Evolutionary conservation across 164 flowering plant genomes (phyloP), one percentile per base, ranked within the genome.

Genomic region (Dillenia suffruticosa): DNA sequence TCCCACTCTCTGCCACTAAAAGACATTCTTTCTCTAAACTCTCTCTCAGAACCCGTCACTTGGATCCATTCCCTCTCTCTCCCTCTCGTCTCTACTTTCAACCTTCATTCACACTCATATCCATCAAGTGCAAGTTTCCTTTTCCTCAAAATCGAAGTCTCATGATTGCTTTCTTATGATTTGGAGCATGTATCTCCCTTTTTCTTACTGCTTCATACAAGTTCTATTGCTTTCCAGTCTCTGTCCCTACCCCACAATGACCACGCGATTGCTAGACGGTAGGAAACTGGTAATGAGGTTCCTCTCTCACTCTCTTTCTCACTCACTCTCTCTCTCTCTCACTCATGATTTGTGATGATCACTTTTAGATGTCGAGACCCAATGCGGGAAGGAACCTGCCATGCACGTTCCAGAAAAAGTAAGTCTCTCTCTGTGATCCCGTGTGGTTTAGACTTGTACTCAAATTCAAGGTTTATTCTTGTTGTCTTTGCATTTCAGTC

Each of bases 201-300:
- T 55, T 26, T n/a, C 15, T 55, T 32, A 32, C 40, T 32, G 40
- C 46, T 10, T 6, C 13, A 10, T 32, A 24, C 9, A 12, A 32
- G 17, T 51, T 53, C 24, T 68, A 13, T 10, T 63, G 40, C 58
- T 62, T 66, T 46, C 47, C 5, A 44, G 17, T 58, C 57, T 63
- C 63, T 58, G 57, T 5, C 10, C 62, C 19, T 50, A 46, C 40
- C 53, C 63, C 16, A 57, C 32, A 62, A 9, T 47, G 15, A 62
- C 67, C 54, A 51, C 47, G 1, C 32, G 32, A 47, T 17, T 14
- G 47, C 71, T 62, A 32, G 12, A 57, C 58, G 67, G 71, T 62
- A 16, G 40, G 40, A 32, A 32, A 32, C 40, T 32, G 40, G 40
- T 32, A 32, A 32, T 32, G 7, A 5, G 7, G 40, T 32, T 5